These are phyloP conservation scores for Trametes cubensis DNA, from an alignment of 768 basidiomycete genomes.

Conservation along the genomic window DNA sequence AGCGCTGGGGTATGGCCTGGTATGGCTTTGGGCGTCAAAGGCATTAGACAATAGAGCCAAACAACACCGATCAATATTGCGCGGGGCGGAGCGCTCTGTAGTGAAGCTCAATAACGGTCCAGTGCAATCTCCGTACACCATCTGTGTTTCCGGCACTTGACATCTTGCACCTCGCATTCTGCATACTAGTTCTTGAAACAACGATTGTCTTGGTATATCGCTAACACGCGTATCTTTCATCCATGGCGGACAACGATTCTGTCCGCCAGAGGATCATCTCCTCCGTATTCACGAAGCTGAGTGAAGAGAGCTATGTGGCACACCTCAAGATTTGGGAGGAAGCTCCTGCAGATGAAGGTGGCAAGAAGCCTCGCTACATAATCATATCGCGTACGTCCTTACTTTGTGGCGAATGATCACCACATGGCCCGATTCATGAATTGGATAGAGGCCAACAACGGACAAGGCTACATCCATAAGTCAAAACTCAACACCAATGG, in stretches of 20 bases:
- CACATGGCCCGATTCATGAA: slow-evolving; percentile 6
- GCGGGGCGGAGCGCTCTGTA: too few relatives aligned
- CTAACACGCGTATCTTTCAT: not conserved
- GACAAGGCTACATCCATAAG: slow-evolving; percentile 85
- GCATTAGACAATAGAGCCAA: slow-evolving; percentile 30
- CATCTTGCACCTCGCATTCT: too few relatives aligned
- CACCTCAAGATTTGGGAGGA: slow-evolving; percentile 97
- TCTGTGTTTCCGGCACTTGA: not conserved
- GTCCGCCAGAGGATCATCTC: slow-evolving; percentile 72
- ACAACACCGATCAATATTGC: slow-evolving; percentile 11
- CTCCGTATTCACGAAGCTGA: slow-evolving; percentile 78
- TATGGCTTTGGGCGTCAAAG: slow-evolving; percentile 19
- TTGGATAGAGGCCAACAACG: slow-evolving; percentile 57
- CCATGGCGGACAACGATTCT: slow-evolving; percentile 45
- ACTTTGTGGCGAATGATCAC: not conserved
- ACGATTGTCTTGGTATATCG: too few relatives aligned
- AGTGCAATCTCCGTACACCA: not conserved
- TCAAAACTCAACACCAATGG: slow-evolving; percentile 95
- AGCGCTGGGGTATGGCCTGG: too few relatives aligned
- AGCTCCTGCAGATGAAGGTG: slow-evolving; percentile 63
- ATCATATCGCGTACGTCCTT: slow-evolving; percentile 81
- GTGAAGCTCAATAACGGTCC: too few relatives aligned
- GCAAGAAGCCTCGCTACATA: slow-evolving; percentile 86
- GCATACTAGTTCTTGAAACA: too few relatives aligned
- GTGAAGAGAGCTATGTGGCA: slow-evolving; percentile 81